A percentile compares a stretch with the other conserved stretches of the same genome.
phyloP scores from a whole-genome alignment of 2,329 filamentous ascomycete species.

The Elsinoe perseae region DNA sequence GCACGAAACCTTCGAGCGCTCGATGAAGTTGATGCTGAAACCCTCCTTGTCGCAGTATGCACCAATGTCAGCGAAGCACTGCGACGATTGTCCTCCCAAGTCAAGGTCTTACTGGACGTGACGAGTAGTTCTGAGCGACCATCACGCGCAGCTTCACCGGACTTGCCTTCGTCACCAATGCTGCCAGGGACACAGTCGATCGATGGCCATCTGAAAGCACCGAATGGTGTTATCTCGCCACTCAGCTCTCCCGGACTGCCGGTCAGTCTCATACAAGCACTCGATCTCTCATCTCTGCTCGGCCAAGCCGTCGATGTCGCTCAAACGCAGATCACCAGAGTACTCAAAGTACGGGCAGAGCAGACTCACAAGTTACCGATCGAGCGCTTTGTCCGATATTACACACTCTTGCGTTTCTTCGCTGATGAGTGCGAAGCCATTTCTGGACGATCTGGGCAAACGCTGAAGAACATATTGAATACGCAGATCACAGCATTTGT shows the following conservation, averaged over 20 bases:
- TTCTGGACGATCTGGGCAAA: slow-evolving; percentile 66
- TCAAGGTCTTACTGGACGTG: slow-evolving; percentile 90
- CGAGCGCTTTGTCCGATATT: slow-evolving; percentile 68
- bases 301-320: slow-evolving; percentile 74
- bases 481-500: slow-evolving; percentile 76
- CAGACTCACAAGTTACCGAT: slow-evolving; percentile 62
- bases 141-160: slow-evolving; percentile 29
- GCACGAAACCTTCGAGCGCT: slow-evolving; percentile 81
- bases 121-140: slow-evolving; percentile 61
- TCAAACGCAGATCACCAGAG: slow-evolving; percentile 63
- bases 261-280: slow-evolving; percentile 66
- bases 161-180: slow-evolving; percentile 33
- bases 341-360: slow-evolving; percentile 68
- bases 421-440: slow-evolving; percentile 81
- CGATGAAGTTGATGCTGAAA: slow-evolving; percentile 76
- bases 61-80: slow-evolving; percentile 80
- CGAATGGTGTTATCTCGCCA: slow-evolving; percentile 20
- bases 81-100: slow-evolving; percentile 76
- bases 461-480: slow-evolving; percentile 72
- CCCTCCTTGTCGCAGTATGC: slow-evolving; percentile 74
- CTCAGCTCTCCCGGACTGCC: slow-evolving; percentile 37
- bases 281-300: slow-evolving; percentile 70
- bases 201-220: slow-evolving; percentile 33
- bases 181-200: slow-evolving; percentile 38
- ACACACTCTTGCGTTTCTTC: slow-evolving; percentile 73